phyloP scores from a whole-genome alignment of 2,329 filamentous ascomycete species.

The Colletotrichum sp. region DNA sequence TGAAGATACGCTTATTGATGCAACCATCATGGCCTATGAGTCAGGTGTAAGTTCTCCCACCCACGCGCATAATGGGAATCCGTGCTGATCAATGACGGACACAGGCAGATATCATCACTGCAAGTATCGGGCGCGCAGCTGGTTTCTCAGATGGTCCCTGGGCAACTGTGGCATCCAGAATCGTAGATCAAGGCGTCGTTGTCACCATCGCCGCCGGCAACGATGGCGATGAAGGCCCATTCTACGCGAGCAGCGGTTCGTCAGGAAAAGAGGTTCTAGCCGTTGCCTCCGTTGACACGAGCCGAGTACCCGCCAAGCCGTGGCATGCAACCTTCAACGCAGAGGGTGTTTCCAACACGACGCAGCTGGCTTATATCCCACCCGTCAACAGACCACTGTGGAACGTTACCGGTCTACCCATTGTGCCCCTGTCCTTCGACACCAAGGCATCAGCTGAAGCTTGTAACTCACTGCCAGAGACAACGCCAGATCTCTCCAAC shows the following conservation, averaged over 20 bases:
- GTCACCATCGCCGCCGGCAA: slow-evolving; percentile 59
- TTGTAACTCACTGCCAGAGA: slow-evolving; percentile 27
- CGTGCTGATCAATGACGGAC: not conserved
- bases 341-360: slow-evolving; percentile 26
- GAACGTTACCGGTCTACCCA: slow-evolving; percentile 36
- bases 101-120: slow-evolving; percentile 17
- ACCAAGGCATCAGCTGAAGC: slow-evolving; percentile 27
- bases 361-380: slow-evolving; percentile 35
- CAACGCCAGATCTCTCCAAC: slow-evolving; percentile 25
- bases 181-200: slow-evolving; percentile 44
- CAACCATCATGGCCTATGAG: slow-evolving; percentile 20
- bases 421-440: slow-evolving; percentile 28
- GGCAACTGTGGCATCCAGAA: slow-evolving; percentile 12
- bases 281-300: slow-evolving; percentile 45
- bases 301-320: slow-evolving; percentile 28
- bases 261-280: slow-evolving; percentile 45
- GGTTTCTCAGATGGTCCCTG: slow-evolving; percentile 16
- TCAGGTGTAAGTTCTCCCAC: not conserved
- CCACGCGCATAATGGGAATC: rapidly evolving
- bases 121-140: slow-evolving; percentile 10
- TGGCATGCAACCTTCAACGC: slow-evolving; percentile 33
- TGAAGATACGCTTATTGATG: slow-evolving; percentile 15
- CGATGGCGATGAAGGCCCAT: slow-evolving; percentile 51
- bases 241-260: slow-evolving; percentile 46
- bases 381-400: slow-evolving; percentile 30